phyloP scores from a whole-genome alignment of 768 basidiomycete species.

The Pisolithus sp. region DNA sequence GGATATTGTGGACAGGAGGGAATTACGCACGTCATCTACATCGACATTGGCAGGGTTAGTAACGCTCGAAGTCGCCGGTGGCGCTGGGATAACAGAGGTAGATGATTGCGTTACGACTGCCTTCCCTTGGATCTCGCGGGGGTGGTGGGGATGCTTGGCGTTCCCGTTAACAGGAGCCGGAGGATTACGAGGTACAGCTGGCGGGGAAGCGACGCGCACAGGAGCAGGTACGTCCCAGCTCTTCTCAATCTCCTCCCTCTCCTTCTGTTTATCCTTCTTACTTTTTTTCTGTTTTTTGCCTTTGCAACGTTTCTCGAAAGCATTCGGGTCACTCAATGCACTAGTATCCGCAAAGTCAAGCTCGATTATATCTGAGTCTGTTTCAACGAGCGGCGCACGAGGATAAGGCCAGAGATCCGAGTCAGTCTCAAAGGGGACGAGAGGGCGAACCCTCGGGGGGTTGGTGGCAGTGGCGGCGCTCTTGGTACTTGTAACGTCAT shows the following conservation, averaged over 20 bases:
- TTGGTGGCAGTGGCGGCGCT: constrained; percentile 5
- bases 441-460: constrained; percentile 29
- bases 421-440: constrained; percentile 58
- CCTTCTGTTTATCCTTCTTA: constrained; percentile 33
- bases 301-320: constrained; percentile 37
- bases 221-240: constrained; percentile 52
- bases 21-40: constrained; percentile 13
- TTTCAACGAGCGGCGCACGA: constrained; percentile 38
- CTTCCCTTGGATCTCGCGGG: background rate
- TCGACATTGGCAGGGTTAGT: constrained; percentile 11
- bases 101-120: background rate
- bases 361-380: constrained; percentile 57
- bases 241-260: constrained; percentile 47
- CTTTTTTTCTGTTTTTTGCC: constrained; percentile 18
- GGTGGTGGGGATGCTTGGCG: constrained; percentile 8
- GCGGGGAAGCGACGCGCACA: constrained; percentile 15
- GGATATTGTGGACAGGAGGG: constrained; percentile 21
- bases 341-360: constrained; percentile 72
- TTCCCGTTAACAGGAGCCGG: constrained; percentile 20
- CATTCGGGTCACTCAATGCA: constrained; percentile 60
- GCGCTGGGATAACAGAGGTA: background rate
- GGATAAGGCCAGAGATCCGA: constrained; percentile 72
- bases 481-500: constrained; percentile 6
- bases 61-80: background rate
- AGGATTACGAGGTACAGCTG: background rate